These are phyloP conservation scores for Grigorovia yakushimaensis DNA, from an alignment of 805 yeast species.

Conservation along the genomic window DNA sequence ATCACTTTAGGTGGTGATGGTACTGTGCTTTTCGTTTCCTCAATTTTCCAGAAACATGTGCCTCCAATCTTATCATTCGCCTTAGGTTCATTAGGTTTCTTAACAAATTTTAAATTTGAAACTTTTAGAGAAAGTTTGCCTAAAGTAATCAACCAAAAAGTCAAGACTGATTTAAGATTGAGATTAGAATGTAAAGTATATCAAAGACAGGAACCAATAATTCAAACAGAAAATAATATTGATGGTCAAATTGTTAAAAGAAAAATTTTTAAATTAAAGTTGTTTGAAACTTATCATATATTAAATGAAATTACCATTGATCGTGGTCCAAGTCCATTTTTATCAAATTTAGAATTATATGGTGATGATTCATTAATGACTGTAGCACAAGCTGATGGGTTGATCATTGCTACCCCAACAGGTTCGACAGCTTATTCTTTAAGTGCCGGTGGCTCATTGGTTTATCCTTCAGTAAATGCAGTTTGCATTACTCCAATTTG, in stretches of 20 bases:
- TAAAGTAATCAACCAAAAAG: slow-evolving; percentile 57
- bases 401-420: slow-evolving; percentile 88
- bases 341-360: slow-evolving; percentile 78
- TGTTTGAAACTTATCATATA: slow-evolving; percentile 57
- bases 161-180: slow-evolving; percentile 73
- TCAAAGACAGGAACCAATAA: slow-evolving; percentile 28
- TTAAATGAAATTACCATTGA: slow-evolving; percentile 85
- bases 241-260: slow-evolving; percentile 23
- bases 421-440: slow-evolving; percentile 95
- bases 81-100: slow-evolving; percentile 84
- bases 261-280: slow-evolving; percentile 23
- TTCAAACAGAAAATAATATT: slow-evolving; percentile 27
- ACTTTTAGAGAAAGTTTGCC: slow-evolving; percentile 52
- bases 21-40: slow-evolving; percentile 81
- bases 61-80: slow-evolving; percentile 90
- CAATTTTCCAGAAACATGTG: slow-evolving; percentile 71
- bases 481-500: slow-evolving; percentile 92
- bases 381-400: slow-evolving; percentile 88
- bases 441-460: slow-evolving; percentile 91
- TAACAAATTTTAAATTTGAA: slow-evolving; percentile 77
- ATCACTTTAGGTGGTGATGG: slow-evolving; percentile 96
- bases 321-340: slow-evolving; percentile 89
- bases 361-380: slow-evolving; percentile 82
- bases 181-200: slow-evolving; percentile 74
- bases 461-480: slow-evolving; percentile 90